A percentile compares a stretch with the other conserved stretches of the same genome.
phyloP scores from a whole-genome alignment of 352 stramenopile genomes.

The Phytophthora sansomeana region DNA sequence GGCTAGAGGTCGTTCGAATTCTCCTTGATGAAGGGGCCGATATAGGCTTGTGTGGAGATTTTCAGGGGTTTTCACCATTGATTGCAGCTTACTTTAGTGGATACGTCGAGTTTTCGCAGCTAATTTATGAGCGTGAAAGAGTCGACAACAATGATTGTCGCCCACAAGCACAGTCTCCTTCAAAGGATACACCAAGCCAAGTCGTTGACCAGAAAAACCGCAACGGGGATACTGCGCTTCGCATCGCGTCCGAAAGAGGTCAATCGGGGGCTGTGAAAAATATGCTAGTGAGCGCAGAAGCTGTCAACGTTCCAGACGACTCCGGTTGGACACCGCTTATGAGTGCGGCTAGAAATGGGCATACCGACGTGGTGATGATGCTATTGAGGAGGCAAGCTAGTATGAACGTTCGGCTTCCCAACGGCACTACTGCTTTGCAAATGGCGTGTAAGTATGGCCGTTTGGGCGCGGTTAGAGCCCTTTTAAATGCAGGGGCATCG shows the following conservation, averaged over 20 bases:
- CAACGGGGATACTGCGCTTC: constrained; percentile 28
- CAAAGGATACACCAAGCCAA: no score
- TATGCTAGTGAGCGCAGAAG: constrained; percentile 15
- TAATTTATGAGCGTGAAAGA: constrained; percentile 14
- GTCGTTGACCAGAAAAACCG: constrained; percentile 27
- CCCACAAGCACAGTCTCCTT: no score
- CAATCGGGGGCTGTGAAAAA: constrained; percentile 17
- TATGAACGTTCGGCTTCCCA: not conserved
- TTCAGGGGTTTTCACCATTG: constrained; percentile 19
- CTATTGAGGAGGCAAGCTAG: constrained; percentile 9
- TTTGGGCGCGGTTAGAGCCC: no score
- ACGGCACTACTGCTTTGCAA: not conserved
- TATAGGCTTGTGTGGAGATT: constrained; percentile 29
- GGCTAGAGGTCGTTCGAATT: constrained; percentile 21
- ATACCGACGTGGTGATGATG: constrained; percentile 9
- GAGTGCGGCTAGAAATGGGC: not conserved
- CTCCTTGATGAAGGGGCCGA: constrained; percentile 24
- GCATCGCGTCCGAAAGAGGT: constrained; percentile 24
- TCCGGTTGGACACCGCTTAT: constrained; percentile 17
- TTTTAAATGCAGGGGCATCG: no score
- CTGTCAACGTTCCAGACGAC: constrained; percentile 17
- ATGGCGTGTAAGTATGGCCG: no score
- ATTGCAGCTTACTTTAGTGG: constrained; percentile 30
- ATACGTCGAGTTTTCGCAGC: constrained; percentile 25
- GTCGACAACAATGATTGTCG: no score